Evolutionary conservation across 306 rosid species (phyloP).

Genomic region (Dalbergia cultrata): DNA sequence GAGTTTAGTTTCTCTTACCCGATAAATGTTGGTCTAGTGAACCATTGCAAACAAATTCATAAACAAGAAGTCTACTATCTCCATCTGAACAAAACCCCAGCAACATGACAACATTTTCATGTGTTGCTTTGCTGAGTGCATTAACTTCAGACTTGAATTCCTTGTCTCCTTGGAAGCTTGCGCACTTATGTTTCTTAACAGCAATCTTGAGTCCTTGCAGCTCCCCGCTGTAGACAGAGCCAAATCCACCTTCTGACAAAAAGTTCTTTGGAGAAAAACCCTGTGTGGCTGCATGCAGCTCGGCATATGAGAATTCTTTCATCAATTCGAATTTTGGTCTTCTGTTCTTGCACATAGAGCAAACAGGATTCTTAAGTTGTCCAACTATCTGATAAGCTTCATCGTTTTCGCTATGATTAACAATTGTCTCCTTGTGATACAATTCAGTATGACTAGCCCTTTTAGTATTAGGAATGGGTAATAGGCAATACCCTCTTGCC

Average conservation of each 20-base stretch:
- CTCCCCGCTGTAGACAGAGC: slow-evolving; percentile 68
- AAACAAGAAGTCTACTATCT: slow-evolving; percentile 69
- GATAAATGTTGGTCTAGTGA: slow-evolving; percentile 77
- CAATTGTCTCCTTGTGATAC: slow-evolving; percentile 28
- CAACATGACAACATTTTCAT: slow-evolving; percentile 73
- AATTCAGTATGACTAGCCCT: slow-evolving; percentile 36
- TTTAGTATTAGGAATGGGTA: slow-evolving; percentile 27
- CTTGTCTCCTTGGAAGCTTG: slow-evolving; percentile 69
- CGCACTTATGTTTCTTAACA: slow-evolving; percentile 67
- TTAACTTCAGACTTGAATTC: slow-evolving; percentile 80
- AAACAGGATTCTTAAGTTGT: slow-evolving; percentile 42
- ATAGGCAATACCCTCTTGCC: slow-evolving; percentile 49
- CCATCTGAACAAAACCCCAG: slow-evolving; percentile 81
- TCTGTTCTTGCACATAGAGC: slow-evolving; percentile 62
- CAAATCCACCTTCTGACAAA: slow-evolving; percentile 88
- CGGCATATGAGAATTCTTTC: slow-evolving; percentile 69
- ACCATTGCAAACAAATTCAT: slow-evolving; percentile 78
- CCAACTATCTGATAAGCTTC: too few species aligned
- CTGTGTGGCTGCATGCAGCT: slow-evolving; percentile 63
- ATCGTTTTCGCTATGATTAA: slow-evolving; percentile 20
- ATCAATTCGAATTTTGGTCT: slow-evolving; percentile 64
- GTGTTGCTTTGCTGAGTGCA: slow-evolving; percentile 75
- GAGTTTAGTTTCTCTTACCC: slow-evolving; percentile 53
- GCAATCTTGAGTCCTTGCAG: slow-evolving; percentile 66
- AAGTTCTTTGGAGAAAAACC: slow-evolving; percentile 60